Conservation (phyloP, 768 basidiomycete genomes). For the Pholiota conissans region DNA sequence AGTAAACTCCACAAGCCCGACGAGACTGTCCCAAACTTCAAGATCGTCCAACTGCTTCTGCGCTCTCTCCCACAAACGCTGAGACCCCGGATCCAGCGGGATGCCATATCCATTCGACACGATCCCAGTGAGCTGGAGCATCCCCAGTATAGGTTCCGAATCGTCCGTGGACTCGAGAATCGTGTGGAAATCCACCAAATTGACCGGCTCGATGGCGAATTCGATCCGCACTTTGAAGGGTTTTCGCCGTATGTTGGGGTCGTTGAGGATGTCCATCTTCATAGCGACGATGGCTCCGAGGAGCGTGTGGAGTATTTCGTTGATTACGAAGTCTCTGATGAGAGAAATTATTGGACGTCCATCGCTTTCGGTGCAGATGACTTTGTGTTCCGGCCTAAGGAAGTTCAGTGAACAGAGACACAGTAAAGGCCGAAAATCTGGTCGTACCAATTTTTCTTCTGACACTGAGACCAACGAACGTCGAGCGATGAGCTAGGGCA, state of each 20-base stretch:
- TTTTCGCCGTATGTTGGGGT: neutral
- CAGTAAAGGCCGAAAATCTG: neutral
- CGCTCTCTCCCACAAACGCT: neutral
- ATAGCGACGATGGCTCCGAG: neutral
- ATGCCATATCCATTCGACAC: neutral
- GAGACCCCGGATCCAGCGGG: neutral
- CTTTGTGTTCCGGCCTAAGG: neutral
- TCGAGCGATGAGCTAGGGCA: too few relatives aligned
- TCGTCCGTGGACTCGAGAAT: neutral
- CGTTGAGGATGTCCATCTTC: neutral
- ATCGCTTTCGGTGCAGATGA: neutral
- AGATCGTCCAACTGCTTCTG: neutral
- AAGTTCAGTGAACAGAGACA: neutral
- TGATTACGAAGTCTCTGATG: neutral
- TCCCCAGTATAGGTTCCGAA: neutral
- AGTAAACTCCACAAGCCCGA: neutral
- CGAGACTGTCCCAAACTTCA: neutral
- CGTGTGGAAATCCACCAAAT: neutral
- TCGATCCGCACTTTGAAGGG: neutral
- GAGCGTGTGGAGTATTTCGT: neutral
- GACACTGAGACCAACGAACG: neutral
- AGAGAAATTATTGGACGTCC: neutral
- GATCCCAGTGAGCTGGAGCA: neutral
- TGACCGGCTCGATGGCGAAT: neutral
- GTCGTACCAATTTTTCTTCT: neutral